Percentiles rank a stretch among this genome's conserved stretches.
These are phyloP conservation scores for Russula brevipes DNA, from an alignment of 768 basidiomycete species.

Conservation along the genomic window DNA sequence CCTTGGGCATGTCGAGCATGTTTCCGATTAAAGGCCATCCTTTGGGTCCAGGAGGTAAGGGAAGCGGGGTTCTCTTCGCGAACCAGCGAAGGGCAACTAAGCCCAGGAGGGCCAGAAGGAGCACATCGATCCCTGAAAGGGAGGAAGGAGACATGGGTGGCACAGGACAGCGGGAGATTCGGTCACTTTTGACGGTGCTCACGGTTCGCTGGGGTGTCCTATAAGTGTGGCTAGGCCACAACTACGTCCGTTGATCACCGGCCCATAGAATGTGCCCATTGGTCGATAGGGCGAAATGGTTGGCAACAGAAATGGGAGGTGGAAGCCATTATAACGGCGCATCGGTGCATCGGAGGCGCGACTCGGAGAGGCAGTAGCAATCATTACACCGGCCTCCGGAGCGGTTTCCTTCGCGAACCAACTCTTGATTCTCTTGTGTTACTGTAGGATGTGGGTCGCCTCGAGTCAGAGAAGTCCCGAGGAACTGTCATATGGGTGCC, in stretches of 20 bases:
- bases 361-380: too few relatives aligned
- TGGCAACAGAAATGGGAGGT: not conserved
- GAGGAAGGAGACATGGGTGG: not conserved
- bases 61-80: not conserved
- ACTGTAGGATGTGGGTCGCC: too few relatives aligned
- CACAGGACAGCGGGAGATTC: not conserved
- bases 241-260: not conserved
- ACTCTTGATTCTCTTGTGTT: too few relatives aligned
- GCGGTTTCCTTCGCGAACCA: too few relatives aligned
- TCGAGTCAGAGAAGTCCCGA: too few relatives aligned
- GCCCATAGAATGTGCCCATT: not conserved
- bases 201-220: not conserved
- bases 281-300: not conserved
- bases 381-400: too few relatives aligned
- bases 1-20: constrained; percentile 7
- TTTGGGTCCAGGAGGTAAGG: constrained; percentile 12
- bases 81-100: not conserved
- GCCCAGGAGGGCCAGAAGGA: not conserved
- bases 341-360: too few relatives aligned
- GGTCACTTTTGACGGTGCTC: not conserved
- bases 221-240: not conserved
- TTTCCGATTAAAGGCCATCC: constrained; percentile 13
- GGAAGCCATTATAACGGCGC: too few relatives aligned
- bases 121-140: not conserved
- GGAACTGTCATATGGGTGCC: too few relatives aligned